These are phyloP conservation scores for Boletus reticuloceps DNA, from an alignment of 768 basidiomycete genomes.

Conservation along the genomic window DNA sequence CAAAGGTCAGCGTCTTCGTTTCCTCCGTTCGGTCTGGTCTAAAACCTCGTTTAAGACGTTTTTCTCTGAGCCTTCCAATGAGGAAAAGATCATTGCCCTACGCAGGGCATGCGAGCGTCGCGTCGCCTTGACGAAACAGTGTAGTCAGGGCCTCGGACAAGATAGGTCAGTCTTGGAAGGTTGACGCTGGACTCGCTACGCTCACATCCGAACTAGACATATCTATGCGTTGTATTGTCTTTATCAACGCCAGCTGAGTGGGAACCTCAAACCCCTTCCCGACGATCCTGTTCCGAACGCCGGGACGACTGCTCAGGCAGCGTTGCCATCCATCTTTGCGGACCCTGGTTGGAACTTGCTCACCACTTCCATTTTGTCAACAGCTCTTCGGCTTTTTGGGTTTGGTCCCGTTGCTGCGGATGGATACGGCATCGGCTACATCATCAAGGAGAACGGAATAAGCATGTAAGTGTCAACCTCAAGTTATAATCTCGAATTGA, in stretches of 20 bases:
- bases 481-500: constrained; percentile 1
- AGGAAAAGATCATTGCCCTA: constrained; percentile 72
- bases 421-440: constrained; percentile 96
- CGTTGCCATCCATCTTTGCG: constrained; percentile 69
- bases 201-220: constrained; percentile 47
- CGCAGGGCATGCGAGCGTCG: constrained; percentile 85
- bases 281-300: constrained; percentile 35
- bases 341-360: constrained; percentile 83
- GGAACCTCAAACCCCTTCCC: constrained; percentile 34
- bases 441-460: constrained; percentile 94
- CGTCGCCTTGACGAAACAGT: constrained; percentile 82
- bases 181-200: not conserved
- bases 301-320: constrained; percentile 7
- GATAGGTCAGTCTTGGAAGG: constrained; percentile 54
- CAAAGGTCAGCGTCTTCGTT: constrained; percentile 51
- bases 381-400: constrained; percentile 86
- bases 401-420: constrained; percentile 95
- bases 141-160: constrained; percentile 87
- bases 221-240: constrained; percentile 96
- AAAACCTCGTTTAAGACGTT: constrained; percentile 54
- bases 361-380: constrained; percentile 85
- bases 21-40: not conserved
- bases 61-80: constrained; percentile 72
- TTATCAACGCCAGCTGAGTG: constrained; percentile 72
- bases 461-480: constrained; percentile 56